phyloP scores from a whole-genome alignment of 1,284 basidiomycete species.

The Sanghuangporus sanghuang region DNA sequence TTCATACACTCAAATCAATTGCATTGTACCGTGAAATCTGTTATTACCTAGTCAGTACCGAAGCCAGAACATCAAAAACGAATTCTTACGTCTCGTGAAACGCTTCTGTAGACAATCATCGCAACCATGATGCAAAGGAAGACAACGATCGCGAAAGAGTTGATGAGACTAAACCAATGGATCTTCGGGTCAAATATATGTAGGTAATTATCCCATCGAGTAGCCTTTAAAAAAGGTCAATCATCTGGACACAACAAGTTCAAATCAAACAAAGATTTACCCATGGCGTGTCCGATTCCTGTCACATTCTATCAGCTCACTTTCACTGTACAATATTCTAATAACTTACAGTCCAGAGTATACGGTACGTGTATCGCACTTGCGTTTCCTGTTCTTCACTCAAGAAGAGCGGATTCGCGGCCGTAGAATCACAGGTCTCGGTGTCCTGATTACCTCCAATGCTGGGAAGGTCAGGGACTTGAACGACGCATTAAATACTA shows the following conservation, averaged over 20 bases:
- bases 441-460: conserved; percentile 10
- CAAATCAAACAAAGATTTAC: conserved; percentile 29
- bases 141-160: conserved; percentile 86
- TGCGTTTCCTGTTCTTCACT: conserved; percentile 57
- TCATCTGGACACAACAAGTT: conserved; percentile 25
- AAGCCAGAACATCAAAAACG: conserved; percentile 36
- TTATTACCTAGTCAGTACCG: conserved; percentile 26
- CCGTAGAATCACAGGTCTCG: conserved; percentile 19
- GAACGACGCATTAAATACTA: neutral
- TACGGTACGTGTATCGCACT: conserved; percentile 87
- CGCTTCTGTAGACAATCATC: conserved; percentile 84
- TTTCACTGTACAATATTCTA: neutral
- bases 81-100: conserved; percentile 79
- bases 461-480: neutral
- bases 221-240: conserved; percentile 51
- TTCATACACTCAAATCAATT: conserved; percentile 78
- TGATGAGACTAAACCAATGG: conserved; percentile 92
- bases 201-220: conserved; percentile 94
- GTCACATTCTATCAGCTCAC: conserved; percentile 3
- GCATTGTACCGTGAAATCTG: conserved; percentile 96
- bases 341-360: conserved; percentile 75
- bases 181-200: conserved; percentile 77
- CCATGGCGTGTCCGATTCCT: conserved; percentile 87
- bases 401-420: conserved; percentile 48
- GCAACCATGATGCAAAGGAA: conserved; percentile 94